Base-by-base conservation (phyloP, 805 yeast species). In the Komagataella phaffii region DNA sequence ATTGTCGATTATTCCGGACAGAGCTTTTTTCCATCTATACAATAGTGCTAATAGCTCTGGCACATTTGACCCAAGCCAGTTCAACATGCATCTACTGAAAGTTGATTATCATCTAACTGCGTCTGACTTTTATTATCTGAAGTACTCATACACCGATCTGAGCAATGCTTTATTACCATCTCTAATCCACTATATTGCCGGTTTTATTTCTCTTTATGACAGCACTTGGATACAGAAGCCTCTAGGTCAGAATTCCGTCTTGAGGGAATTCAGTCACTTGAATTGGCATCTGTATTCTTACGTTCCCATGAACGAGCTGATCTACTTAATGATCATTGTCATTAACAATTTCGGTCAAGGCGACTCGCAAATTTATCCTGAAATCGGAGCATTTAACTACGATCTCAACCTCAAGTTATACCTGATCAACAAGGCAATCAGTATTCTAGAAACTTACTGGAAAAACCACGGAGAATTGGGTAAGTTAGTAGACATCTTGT, bases 261-360 rank as follows among this genome's bases (percentile, higher is more conserved):
- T 62, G 50, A 66, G 64, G 47, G 71, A 74, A 50, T 76, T 73
- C 59, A 78, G 78, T 5, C 71, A 73, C 52, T 80, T 68, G 61
- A 80, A 79, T 56, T 80, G 85, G 85, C 80, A 78, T 55, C 70
- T 79, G 49, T 74, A 79, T 58, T 68, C 81, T 47, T 76, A 78
- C n/a, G 72, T 80, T 49, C 85, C 85, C 2, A 67, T 79, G 50
- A 83, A 80, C 61, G 77, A 81, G 6, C 70, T 80, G 14, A 74
- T 79, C 12, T 60, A 79, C 51, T 64, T 79, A 53, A 66, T 77
- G 56, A 74, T 77, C 12, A 75, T 79, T 36, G 67, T 80, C 49
- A 71, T 77, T 2, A 74, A 78, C 6, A 81, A 79, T 59, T 66
- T 78, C 59, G 74, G 74, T 53, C 69, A 65, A 17, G 60, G 59